Evolutionary conservation across 768 basidiomycete species (phyloP).

Genomic region (Lenzites betulinus): DNA sequence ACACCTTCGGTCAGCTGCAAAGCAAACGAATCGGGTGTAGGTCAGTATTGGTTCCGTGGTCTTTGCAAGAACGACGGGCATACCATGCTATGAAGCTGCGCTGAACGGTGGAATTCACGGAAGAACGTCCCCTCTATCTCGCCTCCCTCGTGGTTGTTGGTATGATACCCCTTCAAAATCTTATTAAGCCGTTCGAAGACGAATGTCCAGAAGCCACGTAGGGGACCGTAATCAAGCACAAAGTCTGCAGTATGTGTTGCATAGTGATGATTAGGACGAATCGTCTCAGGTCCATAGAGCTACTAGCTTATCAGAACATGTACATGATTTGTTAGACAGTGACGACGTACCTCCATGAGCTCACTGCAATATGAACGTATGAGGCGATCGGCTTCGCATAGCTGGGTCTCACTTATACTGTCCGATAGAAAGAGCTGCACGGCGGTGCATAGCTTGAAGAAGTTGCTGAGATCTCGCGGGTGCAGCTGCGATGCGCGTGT

Average conservation of each 20-base stretch:
- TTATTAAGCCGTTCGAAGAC: conserved; percentile 36
- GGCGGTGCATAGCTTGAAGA: conserved; percentile 10
- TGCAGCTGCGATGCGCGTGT: not conserved
- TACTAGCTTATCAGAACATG: conserved; percentile 1
- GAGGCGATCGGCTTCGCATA: conserved; percentile 17
- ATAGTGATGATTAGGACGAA: conserved; percentile 43
- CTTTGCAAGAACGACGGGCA: no score
- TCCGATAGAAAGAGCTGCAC: conserved; percentile 12
- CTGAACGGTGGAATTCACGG: conserved; percentile 25
- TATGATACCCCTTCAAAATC: conserved; percentile 30
- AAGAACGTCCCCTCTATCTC: conserved; percentile 34
- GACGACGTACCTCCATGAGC: conserved; percentile 23
- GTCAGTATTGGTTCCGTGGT: not conserved
- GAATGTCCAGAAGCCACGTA: conserved; percentile 40
- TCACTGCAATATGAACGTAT: conserved; percentile 27
- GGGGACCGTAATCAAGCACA: conserved; percentile 37
- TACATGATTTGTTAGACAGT: not conserved
- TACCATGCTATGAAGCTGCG: conserved; percentile 16
- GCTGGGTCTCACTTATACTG: not conserved
- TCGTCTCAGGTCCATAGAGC: conserved; percentile 34
- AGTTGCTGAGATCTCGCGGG: conserved; percentile 6
- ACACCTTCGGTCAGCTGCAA: not conserved
- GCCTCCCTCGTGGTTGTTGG: conserved; percentile 31
- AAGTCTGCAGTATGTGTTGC: conserved; percentile 32
- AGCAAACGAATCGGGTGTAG: not conserved